Evolutionary conservation across 805 yeast species (phyloP).

Genomic region (Metschnikowia kunwiensis): DNA sequence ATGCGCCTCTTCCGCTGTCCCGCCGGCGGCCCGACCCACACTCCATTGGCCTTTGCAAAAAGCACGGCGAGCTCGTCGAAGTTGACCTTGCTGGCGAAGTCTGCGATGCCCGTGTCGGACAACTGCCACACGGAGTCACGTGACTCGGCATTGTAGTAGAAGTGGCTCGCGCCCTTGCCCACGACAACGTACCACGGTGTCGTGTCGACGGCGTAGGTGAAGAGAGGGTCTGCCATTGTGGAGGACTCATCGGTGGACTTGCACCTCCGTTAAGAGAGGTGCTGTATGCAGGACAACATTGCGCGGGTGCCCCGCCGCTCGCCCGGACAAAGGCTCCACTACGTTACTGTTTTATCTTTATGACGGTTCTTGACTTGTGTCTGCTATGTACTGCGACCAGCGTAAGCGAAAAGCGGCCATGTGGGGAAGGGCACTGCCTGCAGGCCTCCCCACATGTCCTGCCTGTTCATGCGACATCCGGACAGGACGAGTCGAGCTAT

Average conservation of each 20-base stretch:
- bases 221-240: slow-evolving; percentile 13
- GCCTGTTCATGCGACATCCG: neutral
- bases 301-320: no score
- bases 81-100: slow-evolving; percentile 23
- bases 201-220: slow-evolving; percentile 11
- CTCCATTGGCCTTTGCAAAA: slow-evolving; percentile 27
- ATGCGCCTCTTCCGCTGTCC: neutral
- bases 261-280: no score
- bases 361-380: no score
- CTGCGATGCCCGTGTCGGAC: slow-evolving; percentile 21
- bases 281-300: no score
- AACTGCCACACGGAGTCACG: slow-evolving; percentile 34
- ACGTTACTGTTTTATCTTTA: no score
- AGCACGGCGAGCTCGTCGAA: slow-evolving; percentile 30
- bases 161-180: slow-evolving; percentile 27
- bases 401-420: no score
- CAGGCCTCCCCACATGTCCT: neutral
- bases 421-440: neutral
- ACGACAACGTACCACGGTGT: slow-evolving; percentile 31
- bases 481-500: neutral
- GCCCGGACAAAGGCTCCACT: no score
- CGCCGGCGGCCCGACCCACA: neutral
- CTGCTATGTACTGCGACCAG: no score
- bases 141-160: slow-evolving; percentile 26
- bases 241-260: no score